Evolutionary conservation across 73 alveolate genomes (phyloP), one percentile per base, ranked within the genome.

Genomic region (Paramecium sonneborni): DNA sequence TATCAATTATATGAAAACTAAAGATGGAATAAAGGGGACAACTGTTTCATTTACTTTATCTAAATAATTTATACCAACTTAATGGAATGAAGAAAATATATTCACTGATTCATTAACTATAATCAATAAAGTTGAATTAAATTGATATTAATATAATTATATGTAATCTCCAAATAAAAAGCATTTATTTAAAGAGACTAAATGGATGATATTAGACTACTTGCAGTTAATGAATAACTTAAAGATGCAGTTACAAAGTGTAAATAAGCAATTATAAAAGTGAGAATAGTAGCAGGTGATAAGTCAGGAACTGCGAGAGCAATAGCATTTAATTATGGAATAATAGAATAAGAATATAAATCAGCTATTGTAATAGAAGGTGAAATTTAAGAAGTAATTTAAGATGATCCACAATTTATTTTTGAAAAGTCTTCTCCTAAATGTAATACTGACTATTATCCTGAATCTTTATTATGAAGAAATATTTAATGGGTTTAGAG

Each of bases 201-300:
- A 85, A 39, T 46, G 57, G 98, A 96, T 85, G 92, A 96, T 21
- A 28, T 93, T 11, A 79, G 98, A 5, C 84, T 46, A 12, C 14
- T 62, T 1, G 34, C 84, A 6, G 44, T 62, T 30, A 14, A 62
- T 23, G 84, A 62, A 26, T 21, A 30, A 5, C 46, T 32, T 41
- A 69, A 86, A 93, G 90, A 57, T 37, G 94, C 94, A 15, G 94
- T 88, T 41, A 20, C 48, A 18, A 23, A 70, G 43, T 88, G 94
- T 46, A 88, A 88, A 46, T 70, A 94, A 32, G 99, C 98, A 21
- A 96, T 97, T 10, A 94, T 97, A 14, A 93, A 70, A 7, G 99
- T 97, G n/a, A 95, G 97, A 48, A 97, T 97, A 98, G 99, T 97
- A 10, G 96, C 99, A 35, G 98, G 99, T 34, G 99, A 97, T 85